Evolutionary conservation across 306 rosid species (phyloP), one percentile per base, ranked within the genome.

Genomic region (Carpinus viminea): DNA sequence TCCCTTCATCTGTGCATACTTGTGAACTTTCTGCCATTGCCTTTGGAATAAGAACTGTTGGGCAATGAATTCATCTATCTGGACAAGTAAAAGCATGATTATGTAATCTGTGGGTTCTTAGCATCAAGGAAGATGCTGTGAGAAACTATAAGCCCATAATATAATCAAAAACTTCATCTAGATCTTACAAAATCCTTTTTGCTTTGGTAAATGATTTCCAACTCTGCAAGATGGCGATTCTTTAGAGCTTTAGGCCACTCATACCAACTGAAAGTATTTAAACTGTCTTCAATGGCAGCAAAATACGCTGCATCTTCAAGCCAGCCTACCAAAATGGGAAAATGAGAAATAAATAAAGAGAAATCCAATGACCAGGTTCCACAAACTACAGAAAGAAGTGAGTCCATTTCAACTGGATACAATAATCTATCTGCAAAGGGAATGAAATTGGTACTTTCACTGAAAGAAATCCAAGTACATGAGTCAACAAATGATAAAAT

Each of bases 271-370:
- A 91, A 41, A 76, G 86, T 68, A 87, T 88, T 83, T 81, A 88
- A 65, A 82, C 89, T 82, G 82, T 86, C 79, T 28, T 94, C 98
- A 83, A 94, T 94, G 59, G 98, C 95, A 82, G 98, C 95, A 87
- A 94, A 94, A 87, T 88, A 94, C 60, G 98, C 98, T 64, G 97
- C 97, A 87, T 94, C 98, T 83, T 91, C 91, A 68, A 94, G 97
- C 98, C 98, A 94, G 76, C 97, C 98, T 94, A 79, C 78, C 88
- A 81, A 59, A 75, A 68, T 48, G 36, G 64, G 59, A 51, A 81
- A 75, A 76, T 74, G 82, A 66, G 70, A 81, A 78, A 73, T 60
- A 72, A 77, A 78, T 45, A 38, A 77, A 79, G 54, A 74, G 53
- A 21, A 62, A 69, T 74, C n/a, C 20, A 41, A 46, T 81, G 53